These are phyloP conservation scores for Monilinia fructigena DNA, from an alignment of 2,329 filamentous ascomycete genomes.

Conservation along the genomic window DNA sequence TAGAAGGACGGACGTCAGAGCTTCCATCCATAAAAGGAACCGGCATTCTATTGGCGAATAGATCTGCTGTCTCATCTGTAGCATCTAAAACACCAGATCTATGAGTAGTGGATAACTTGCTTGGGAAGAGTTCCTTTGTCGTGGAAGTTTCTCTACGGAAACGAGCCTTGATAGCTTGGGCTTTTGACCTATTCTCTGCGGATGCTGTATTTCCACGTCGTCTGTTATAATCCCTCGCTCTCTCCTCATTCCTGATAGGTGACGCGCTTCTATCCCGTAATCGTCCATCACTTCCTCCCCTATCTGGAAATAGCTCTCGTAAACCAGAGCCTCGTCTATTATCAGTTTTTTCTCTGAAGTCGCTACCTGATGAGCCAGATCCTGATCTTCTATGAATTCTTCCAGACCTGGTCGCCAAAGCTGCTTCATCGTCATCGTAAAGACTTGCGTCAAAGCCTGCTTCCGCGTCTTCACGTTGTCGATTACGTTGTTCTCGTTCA, in stretches of 20 bases:
- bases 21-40: slow-evolving; percentile 51
- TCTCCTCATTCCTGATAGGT: slow-evolving; percentile 42
- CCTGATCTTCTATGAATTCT: slow-evolving; percentile 39
- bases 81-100: slow-evolving; percentile 53
- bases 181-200: slow-evolving; percentile 46
- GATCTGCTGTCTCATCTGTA: slow-evolving; percentile 53
- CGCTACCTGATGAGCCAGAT: slow-evolving; percentile 38
- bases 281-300: slow-evolving; percentile 35
- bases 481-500: slow-evolving; percentile 44
- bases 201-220: slow-evolving; percentile 29
- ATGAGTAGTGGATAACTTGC: slow-evolving; percentile 45
- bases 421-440: slow-evolving; percentile 69
- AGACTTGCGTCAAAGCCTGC: slow-evolving; percentile 70
- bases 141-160: slow-evolving; percentile 29
- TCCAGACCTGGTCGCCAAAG: slow-evolving; percentile 38
- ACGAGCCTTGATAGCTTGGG: slow-evolving; percentile 46
- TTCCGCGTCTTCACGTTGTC: slow-evolving; percentile 50
- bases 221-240: slow-evolving; percentile 40
- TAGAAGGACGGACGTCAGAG: slow-evolving; percentile 35
- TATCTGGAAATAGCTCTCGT: slow-evolving; percentile 63
- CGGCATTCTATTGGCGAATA: slow-evolving; percentile 50
- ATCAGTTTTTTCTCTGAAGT: slow-evolving; percentile 31
- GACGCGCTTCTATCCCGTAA: slow-evolving; percentile 40
- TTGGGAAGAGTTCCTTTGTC: slow-evolving; percentile 56
- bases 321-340: slow-evolving; percentile 25